Evolutionary conservation across 2,329 filamentous ascomycete species (phyloP), one percentile per base, ranked within the genome.

Genomic region (Stagonosporopsis vannaccii): DNA sequence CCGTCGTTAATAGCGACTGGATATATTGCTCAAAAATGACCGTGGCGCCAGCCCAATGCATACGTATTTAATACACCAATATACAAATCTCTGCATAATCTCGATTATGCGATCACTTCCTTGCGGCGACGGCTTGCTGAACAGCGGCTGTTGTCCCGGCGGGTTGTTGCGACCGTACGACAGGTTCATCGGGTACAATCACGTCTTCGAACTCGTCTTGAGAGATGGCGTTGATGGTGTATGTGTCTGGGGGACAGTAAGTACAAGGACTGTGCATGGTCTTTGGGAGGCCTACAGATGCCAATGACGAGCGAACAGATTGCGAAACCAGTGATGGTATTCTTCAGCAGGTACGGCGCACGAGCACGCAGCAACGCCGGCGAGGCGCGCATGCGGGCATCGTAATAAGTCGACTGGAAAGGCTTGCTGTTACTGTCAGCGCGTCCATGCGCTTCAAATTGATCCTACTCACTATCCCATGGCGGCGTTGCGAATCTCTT

Each of bases 181-280:
- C 76, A 43, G 91, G 89, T 48, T 84, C 81, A 74, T 91, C 90
- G 25, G 95, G 95, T 33, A 98, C 89, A 74, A 92, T 88, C 68
- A 98, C 93, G 74, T 99, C 95, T 55, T 93, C 91, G 80, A 99
- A 99, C 65, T 97, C 91, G 77, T 98, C 95, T 78, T 98, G 95
- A 39, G 94, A 92, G 72, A 99, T 90, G 51, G 91, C 92, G 64
- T 83, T 85, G 73, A 99, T 89, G 37, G 88, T 91, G 75, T 85
- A 90, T 51, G 83, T 79, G 72, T 90, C 88, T 90, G 44, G 8
- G 8, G 7, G 11, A 35, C 9, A 3, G 53, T 72, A 3, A 69
- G 70, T 46, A 39, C 3, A 25, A 11, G 45, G 13, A 11, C 23
- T 33, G 6, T 28, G 12, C 19, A 33, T 17, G 20, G 3, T 11